A percentile compares a stretch with the other conserved stretches of the same genome.
Conservation (phyloP, 768 basidiomycete species). For the Suillus brevipes region DNA sequence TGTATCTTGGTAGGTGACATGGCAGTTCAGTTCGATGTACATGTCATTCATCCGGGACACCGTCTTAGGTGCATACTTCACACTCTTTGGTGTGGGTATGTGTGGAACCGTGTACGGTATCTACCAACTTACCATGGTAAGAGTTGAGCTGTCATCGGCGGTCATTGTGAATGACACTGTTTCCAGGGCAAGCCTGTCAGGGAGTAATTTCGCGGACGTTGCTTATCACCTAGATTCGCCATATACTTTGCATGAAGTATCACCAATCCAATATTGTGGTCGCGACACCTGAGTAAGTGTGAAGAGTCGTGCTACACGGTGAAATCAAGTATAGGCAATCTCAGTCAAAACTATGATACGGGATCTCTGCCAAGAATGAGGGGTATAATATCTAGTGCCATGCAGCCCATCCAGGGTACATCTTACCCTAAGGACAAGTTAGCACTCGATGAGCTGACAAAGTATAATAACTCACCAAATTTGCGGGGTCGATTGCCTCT, state of each 20-base stretch:
- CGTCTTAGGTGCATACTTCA: constrained; percentile 52
- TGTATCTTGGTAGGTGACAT: constrained; percentile 59
- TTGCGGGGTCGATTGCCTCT: constrained; percentile 73
- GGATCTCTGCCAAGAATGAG: background rate
- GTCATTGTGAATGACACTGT: background rate
- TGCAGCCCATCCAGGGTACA: constrained; percentile 92
- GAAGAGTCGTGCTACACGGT: background rate
- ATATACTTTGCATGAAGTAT: constrained; percentile 8
- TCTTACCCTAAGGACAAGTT: constrained; percentile 58
- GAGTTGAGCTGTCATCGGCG: constrained; percentile 16
- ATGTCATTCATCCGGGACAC: background rate
- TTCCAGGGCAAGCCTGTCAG: constrained; percentile 32
- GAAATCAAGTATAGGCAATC: background rate
- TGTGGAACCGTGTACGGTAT: constrained; percentile 51
- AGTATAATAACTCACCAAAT: constrained; percentile 53
- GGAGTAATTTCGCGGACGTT: background rate
- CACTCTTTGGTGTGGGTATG: constrained; percentile 55
- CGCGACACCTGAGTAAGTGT: constrained; percentile 5
- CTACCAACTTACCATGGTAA: constrained; percentile 47
- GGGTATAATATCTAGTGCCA: constrained; percentile 53
- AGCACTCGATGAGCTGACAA: constrained; percentile 1
- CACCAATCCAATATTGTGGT: constrained; percentile 7
- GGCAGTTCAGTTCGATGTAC: constrained; percentile 5
- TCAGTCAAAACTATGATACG: background rate
- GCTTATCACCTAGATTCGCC: background rate